Conservation (phyloP, 139 green algal species). For the Chlamydomonas sp. region DNA sequence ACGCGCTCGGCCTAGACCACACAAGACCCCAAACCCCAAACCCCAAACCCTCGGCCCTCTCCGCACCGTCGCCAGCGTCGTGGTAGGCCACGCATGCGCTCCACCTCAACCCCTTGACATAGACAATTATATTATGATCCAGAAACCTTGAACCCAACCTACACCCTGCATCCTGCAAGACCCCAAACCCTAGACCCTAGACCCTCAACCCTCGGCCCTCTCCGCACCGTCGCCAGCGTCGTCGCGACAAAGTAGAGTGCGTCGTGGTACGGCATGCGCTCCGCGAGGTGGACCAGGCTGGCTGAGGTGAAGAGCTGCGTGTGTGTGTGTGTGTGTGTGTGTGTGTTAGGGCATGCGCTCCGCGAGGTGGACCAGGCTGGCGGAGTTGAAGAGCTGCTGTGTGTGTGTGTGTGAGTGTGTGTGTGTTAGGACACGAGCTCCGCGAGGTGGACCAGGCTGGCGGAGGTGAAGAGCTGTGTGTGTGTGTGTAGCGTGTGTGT, state of each 20-base stretch:
- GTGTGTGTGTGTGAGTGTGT: neutral
- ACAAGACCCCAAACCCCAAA: no score
- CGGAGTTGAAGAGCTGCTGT: neutral
- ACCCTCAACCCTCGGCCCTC: no score
- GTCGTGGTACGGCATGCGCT: constrained; percentile 68
- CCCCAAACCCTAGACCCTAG: no score
- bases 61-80: constrained; percentile 64
- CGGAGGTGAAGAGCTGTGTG: constrained; percentile 56
- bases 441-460: no score
- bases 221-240: constrained; percentile 67
- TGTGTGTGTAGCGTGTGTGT: no score
- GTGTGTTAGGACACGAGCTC: neutral
- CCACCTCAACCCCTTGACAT: no score
- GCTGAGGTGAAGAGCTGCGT: constrained; percentile 18
- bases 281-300: constrained; percentile 31
- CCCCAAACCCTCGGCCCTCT: no score
- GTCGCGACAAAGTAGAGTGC: constrained; percentile 73
- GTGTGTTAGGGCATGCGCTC: neutral
- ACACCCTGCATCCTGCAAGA: no score
- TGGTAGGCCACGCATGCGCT: no score
- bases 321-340: neutral
- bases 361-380: neutral
- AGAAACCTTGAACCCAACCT: no score
- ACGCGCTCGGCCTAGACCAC: constrained; percentile 61
- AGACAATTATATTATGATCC: no score